Conservation (phyloP, 2,329 filamentous ascomycete species). For the Hypoxylon sp. region DNA sequence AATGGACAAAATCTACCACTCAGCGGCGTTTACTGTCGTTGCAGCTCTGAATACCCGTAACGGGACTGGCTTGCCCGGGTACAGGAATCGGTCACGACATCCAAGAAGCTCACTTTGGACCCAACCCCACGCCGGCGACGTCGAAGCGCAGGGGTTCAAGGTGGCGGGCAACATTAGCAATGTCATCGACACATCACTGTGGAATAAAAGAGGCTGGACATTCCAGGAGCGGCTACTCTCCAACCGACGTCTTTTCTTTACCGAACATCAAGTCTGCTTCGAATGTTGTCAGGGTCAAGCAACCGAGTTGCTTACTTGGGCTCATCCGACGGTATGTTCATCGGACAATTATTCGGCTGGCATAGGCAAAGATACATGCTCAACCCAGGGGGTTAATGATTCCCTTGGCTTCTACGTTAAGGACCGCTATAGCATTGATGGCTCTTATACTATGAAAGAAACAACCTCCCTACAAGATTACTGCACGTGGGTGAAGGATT, state of each 20-base stretch:
- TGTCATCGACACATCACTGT: not conserved
- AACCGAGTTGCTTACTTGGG: constrained; percentile 22
- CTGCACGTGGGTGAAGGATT: constrained; percentile 29
- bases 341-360: no score
- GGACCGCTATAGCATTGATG: not conserved
- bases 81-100: not conserved
- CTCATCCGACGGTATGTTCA: not conserved
- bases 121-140: not conserved
- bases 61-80: constrained; percentile 8
- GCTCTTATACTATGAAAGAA: constrained; percentile 1
- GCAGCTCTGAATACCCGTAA: constrained; percentile 14
- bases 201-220: not conserved
- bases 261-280: constrained; percentile 22
- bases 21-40: constrained; percentile 12
- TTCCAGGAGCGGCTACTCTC: not conserved
- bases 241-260: constrained; percentile 1
- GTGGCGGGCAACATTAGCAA: no score
- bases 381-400: not conserved
- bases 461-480: constrained; percentile 17
- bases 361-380: not conserved
- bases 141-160: not conserved
- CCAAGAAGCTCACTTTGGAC: no score
- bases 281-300: constrained; percentile 24
- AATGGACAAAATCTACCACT: constrained; percentile 17
- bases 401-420: not conserved